Base-by-base conservation (phyloP, 169 alveolate species). In the Plasmodium relictum region DNA sequence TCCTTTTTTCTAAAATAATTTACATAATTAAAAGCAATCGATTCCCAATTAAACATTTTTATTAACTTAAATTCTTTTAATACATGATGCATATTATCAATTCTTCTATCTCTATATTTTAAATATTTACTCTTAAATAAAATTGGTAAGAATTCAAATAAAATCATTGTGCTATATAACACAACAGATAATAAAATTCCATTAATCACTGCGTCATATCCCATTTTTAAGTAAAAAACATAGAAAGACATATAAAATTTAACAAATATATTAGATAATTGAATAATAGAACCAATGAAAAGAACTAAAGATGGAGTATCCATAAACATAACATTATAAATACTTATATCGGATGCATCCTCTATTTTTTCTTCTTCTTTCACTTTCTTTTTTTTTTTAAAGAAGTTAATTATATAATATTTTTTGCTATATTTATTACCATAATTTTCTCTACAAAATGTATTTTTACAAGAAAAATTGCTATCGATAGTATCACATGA, bases 41-140 rank as follows among this genome's bases (percentile, higher is more conserved):
- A 48, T 65, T 76, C 89, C 89, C 89, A 76, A 76, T 76, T 76
- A 37, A 76, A 76, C 78, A 76, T 76, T 62, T 76, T 76, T 52
- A 76, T 76, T 52, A 76, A 76, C 62, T 76, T 76, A 50, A 76
- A 76, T 44, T 76, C 69, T 62, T 76, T 76, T 37, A 76, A 76
- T 66, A 76, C 76, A 76, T 76, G 89, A 39, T 76, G 89, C 54
- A 56, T 50, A 63, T 76, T 76, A 58, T 63, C 74, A n/a, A 76
- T 63, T 63, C 89, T 62, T 63, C 63, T 65, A 39, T 76, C 89
- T 50, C 89, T 62, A 76, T 76, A 76, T 31, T 63, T 76, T 65
- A 76, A 76, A 76, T 76, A 76, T 52, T 62, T 63, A 22, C 59
- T 50, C 24, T 63, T 76, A 62, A 59, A 63, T 0, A 62, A 52